Conservation (phyloP, 495 filamentous ascomycete species). For the Penicillium soppii region DNA sequence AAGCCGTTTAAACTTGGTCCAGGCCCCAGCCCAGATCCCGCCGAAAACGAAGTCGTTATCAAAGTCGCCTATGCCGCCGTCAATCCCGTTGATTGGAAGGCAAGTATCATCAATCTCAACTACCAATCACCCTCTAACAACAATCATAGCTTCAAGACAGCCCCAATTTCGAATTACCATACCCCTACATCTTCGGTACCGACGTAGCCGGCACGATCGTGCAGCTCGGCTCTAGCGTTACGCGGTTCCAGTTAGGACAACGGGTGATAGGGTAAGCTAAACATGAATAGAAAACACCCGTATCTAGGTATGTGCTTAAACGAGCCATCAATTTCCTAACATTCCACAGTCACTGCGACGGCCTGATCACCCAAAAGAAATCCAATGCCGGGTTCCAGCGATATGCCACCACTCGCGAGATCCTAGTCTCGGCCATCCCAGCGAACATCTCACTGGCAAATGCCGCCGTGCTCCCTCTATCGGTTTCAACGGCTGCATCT, state of each 20-base stretch:
- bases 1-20: slow-evolving; percentile 10
- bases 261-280: slow-evolving; percentile 39
- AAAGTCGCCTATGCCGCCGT: slow-evolving; percentile 20
- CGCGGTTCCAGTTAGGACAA: slow-evolving; percentile 37
- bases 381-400: slow-evolving; percentile 30
- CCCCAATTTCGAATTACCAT: not conserved
- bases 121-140: not conserved
- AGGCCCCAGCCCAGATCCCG: slow-evolving; percentile 14
- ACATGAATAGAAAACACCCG: not conserved
- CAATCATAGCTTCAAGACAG: slow-evolving; percentile 6
- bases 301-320: not conserved
- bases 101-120: not conserved
- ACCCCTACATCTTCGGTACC: slow-evolving; percentile 30
- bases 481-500: slow-evolving; percentile 45
- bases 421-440: slow-evolving; percentile 32
- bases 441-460: slow-evolving; percentile 37
- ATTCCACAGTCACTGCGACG: slow-evolving; percentile 13
- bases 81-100: slow-evolving; percentile 21
- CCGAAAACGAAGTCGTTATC: slow-evolving; percentile 21
- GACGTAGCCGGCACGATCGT: slow-evolving; percentile 44
- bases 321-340: not conserved
- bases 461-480: slow-evolving; percentile 48
- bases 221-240: slow-evolving; percentile 33
- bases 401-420: slow-evolving; percentile 25
- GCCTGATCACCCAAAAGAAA: slow-evolving; percentile 17